A percentile compares a stretch with the other conserved stretches of the same genome.
These are phyloP conservation scores for Austroboletus novae-zelandiae DNA, from an alignment of 1,284 basidiomycete species.

Conservation along the genomic window DNA sequence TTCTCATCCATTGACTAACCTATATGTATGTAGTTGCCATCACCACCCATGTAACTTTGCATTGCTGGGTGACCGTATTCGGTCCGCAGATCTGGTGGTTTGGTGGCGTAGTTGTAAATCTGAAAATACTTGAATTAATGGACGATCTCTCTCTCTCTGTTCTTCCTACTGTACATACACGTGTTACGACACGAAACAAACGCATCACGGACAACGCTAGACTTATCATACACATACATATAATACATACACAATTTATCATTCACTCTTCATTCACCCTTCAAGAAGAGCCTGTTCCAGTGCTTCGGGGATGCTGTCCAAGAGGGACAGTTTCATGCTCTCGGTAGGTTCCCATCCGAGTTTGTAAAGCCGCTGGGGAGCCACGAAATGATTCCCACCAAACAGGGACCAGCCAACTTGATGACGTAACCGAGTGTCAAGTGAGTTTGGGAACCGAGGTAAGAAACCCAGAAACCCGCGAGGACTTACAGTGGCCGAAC, in stretches of 20 bases:
- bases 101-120: neutral
- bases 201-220: no score
- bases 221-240: neutral
- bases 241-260: neutral
- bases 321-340: conserved; percentile 30
- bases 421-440: neutral
- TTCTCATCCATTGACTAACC: conserved; percentile 11
- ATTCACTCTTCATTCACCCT: neutral
- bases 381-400: conserved; percentile 37
- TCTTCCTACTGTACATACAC: no score
- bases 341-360: conserved; percentile 41
- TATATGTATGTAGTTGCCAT: neutral
- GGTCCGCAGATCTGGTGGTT: no score
- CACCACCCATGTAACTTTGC: neutral
- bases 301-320: conserved; percentile 35
- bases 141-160: no score
- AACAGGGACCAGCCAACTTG: conserved; percentile 40
- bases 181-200: no score
- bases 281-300: conserved; percentile 31
- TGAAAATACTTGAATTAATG: neutral
- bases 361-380: conserved; percentile 34
- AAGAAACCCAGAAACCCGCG: neutral
- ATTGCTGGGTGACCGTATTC: no score
- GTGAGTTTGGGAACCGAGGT: neutral
- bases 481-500: conserved; percentile 36